These are phyloP conservation scores for Solanum chmielewskii DNA, from an alignment of 257 asterid species.

Conservation along the genomic window DNA sequence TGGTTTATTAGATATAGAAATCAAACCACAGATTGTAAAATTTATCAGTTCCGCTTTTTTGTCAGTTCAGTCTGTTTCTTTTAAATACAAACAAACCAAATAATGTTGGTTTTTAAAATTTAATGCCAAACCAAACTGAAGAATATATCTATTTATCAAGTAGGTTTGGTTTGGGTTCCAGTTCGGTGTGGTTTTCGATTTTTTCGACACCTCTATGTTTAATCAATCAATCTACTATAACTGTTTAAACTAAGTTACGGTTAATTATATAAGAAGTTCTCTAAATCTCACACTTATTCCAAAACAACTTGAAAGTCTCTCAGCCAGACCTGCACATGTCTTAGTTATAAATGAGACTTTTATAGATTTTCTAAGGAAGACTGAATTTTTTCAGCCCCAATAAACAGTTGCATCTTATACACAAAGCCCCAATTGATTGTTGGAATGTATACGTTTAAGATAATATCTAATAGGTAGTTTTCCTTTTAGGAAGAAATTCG, in stretches of 20 bases:
- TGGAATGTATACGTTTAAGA: background rate
- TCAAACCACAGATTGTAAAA: background rate
- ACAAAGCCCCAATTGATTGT: background rate
- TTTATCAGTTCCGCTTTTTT: background rate
- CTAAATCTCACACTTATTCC: background rate
- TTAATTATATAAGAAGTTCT: rapidly evolving
- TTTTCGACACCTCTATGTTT: background rate
- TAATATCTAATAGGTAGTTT: background rate
- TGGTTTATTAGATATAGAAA: background rate
- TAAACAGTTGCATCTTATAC: background rate
- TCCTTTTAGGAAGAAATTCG: slow-evolving; percentile 70
- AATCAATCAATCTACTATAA: background rate
- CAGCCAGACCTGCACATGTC: background rate
- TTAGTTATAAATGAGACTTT: background rate
- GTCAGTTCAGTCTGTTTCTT: background rate
- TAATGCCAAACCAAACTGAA: background rate
- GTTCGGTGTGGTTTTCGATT: background rate
- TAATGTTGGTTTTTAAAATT: background rate
- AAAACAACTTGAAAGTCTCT: background rate
- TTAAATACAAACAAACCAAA: background rate
- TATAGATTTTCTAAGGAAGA: background rate
- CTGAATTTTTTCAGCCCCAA: background rate
- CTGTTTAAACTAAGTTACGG: background rate
- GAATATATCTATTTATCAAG: background rate
- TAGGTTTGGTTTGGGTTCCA: background rate